Conservation (phyloP, 2,329 filamentous ascomycete species). For the Neonectria faginata region DNA sequence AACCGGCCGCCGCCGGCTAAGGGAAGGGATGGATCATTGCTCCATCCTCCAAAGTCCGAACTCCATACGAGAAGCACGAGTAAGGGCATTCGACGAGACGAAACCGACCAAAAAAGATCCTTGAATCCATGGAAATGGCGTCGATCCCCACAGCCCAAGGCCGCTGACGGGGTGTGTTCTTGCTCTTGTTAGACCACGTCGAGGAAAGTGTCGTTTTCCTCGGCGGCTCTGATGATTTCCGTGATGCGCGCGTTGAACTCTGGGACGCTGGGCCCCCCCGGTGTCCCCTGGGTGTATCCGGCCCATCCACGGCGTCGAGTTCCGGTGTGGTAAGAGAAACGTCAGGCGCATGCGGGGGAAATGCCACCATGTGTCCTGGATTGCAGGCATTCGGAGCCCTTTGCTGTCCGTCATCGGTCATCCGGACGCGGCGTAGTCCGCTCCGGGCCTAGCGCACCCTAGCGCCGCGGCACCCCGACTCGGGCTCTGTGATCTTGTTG, state of each 20-base stretch:
- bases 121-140: constrained; percentile 34
- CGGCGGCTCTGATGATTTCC: not conserved
- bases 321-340: constrained; percentile 11
- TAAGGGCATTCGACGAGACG: not conserved
- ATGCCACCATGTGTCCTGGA: not conserved
- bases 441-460: constrained; percentile 27
- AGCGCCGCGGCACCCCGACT: constrained; percentile 10
- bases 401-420: constrained; percentile 37
- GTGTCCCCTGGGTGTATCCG: not conserved
- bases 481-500: constrained; percentile 31
- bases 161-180: constrained; percentile 25
- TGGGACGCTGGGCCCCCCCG: not conserved
- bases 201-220: not conserved
- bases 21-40: constrained; percentile 17
- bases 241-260: not conserved
- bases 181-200: constrained; percentile 1
- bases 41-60: not conserved
- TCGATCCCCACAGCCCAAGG: constrained; percentile 20
- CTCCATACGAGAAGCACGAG: not conserved
- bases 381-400: not conserved
- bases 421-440: constrained; percentile 31
- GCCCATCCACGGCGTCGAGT: not conserved
- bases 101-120: not conserved
- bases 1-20: constrained; percentile 42
- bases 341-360: constrained; percentile 5